Percentiles rank a stretch among this genome's conserved stretches.
Conservation (phyloP, 192 early-diverging fungal species). For the Backusella australiensis region DNA sequence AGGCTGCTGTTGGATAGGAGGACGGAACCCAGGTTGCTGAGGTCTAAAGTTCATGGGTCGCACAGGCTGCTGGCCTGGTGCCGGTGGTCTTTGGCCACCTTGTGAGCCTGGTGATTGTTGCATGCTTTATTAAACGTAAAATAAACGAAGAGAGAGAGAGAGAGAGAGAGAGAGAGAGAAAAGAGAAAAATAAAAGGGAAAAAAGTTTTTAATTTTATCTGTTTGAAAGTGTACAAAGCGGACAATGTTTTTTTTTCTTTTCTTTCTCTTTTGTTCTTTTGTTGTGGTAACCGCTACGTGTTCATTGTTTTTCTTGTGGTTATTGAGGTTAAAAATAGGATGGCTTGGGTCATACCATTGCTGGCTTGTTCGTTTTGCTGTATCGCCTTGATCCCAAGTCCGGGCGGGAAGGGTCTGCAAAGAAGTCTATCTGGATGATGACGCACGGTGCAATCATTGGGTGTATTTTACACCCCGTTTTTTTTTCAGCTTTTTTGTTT, state of each 20-base stretch:
- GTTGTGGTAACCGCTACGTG: not conserved
- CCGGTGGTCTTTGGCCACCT: slow-evolving; percentile 12
- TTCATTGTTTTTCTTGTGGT: not conserved
- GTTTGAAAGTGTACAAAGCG: slow-evolving; percentile 2
- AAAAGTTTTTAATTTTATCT: not conserved
- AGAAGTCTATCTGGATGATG: not conserved
- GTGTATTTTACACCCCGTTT: not conserved
- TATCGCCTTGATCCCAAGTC: not conserved
- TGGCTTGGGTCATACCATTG: not conserved
- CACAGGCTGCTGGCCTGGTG: slow-evolving; percentile 9
- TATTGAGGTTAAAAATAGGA: not conserved
- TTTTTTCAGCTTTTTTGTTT: not conserved
- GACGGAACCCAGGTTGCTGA: slow-evolving; percentile 3
- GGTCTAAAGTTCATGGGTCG: slow-evolving; percentile 13
- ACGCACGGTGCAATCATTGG: slow-evolving; percentile 3
- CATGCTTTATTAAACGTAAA: not conserved
- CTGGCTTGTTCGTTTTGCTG: not conserved
- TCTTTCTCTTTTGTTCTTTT: not conserved
- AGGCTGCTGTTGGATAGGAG: not conserved
- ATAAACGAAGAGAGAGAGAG: not conserved
- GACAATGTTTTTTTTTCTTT: not conserved
- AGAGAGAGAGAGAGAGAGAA: not conserved
- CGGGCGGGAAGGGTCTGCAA: not conserved
- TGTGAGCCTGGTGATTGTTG: slow-evolving; percentile 1
- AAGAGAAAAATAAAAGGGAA: not conserved